Conservation (phyloP, 2,329 filamentous ascomycete species). For the Clonostachys chloroleuca region DNA sequence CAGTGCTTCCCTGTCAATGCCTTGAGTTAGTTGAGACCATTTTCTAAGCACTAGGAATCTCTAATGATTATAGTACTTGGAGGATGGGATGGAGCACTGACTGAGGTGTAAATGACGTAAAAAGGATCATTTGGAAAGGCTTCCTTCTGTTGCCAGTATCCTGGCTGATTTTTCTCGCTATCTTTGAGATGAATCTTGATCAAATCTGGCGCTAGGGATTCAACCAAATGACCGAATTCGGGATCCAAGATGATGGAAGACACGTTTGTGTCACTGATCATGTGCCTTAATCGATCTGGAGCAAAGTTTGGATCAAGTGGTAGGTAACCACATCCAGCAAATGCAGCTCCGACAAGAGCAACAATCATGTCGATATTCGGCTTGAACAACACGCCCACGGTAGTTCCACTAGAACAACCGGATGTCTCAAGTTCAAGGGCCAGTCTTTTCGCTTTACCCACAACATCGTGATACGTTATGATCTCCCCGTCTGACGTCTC, state of each 20-base stretch:
- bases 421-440: neutral
- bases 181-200: neutral
- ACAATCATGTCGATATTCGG: constrained; percentile 13
- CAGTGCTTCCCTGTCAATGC: constrained; percentile 11
- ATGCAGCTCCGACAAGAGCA: constrained; percentile 11
- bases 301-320: constrained; percentile 16
- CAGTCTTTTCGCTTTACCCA: neutral
- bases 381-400: constrained; percentile 6
- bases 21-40: constrained; percentile 9
- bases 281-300: constrained; percentile 13
- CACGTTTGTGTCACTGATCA: constrained; percentile 11
- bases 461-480: neutral
- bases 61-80: neutral
- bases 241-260: neutral
- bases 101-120: neutral
- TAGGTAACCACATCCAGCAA: constrained; percentile 14
- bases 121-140: neutral
- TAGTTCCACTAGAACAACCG: neutral
- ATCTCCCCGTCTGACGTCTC: neutral
- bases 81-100: neutral
- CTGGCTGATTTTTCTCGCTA: constrained; percentile 3
- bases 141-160: neutral
- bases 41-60: neutral
- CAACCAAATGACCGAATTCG: neutral
- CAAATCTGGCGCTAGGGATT: neutral